Evolutionary conservation across 2,329 filamentous ascomycete species (phyloP), one percentile per base, ranked within the genome.

Genomic region (Pseudogymnoascus sp.): DNA sequence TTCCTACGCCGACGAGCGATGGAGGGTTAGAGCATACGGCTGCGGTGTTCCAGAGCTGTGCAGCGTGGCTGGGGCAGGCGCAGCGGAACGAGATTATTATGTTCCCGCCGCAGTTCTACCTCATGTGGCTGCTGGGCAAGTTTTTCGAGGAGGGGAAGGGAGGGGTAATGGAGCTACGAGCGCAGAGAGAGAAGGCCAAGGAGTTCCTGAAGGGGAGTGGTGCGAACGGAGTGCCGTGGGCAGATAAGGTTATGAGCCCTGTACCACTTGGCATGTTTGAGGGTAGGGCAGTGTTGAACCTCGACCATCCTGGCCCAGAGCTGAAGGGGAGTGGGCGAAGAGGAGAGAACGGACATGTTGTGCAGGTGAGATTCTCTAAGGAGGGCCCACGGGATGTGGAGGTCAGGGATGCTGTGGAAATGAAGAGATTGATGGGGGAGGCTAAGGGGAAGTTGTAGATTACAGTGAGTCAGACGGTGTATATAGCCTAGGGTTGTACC

Each of bases 81-180:
- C 76, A 79, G 2, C 73, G 73, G 2, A 86, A 86, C 28, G 81
- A 89, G 39, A 86, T 97, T 64, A 89, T 95, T 63, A 77, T 99
- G 4, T 97, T 95, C 71, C 94, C 94, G 3, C 94, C 94, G 0
- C 94, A 97, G 71, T 88, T 87, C 71, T 92, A 89, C 74, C 81
- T 94, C 3, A 79, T 91, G 9, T 76, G 80, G 35, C 75, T 89
- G 0, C 0, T 72, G 70, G 0, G 64, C 68, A 0, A 64, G 69
- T 1, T 62, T 68, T 0, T 67, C 71, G 2, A 60, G 63, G 1
- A 66, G 69, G 7, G 66, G 68, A 14, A 69, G 68, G 1, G 64
- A 69, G 1, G 62, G 66, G 19, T 69, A 55, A 52, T 62, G 30
- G 72, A 74, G 4, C 66, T 85, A 71, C 71, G 77, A 36, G 66